Percentiles rank a stretch among this genome's conserved stretches.
Evolutionary conservation across 345 rosid species (phyloP).

Genomic region (Eucalyptus camaldulensis): DNA sequence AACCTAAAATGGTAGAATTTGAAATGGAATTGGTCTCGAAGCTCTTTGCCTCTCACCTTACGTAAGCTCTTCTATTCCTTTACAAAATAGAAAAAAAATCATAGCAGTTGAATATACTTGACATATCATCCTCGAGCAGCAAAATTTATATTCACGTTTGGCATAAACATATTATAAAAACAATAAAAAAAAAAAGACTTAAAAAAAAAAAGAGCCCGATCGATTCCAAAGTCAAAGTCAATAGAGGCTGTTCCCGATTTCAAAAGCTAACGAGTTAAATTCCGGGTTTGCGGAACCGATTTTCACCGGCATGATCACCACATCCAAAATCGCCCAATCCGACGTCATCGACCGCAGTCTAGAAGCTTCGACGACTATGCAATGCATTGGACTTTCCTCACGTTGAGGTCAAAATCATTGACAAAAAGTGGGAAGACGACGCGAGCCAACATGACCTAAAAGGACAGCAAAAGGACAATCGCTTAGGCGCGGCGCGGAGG

Average conservation of each 20-base stretch:
- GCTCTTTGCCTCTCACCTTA: background rate
- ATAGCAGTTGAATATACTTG: background rate
- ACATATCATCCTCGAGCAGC: background rate
- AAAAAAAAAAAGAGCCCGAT: background rate
- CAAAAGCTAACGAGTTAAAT: background rate
- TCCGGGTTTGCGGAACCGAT: background rate
- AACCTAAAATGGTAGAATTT: background rate
- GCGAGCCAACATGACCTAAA: background rate
- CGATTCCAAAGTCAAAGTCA: background rate
- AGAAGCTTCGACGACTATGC: background rate
- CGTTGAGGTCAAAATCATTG: background rate
- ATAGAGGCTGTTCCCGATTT: background rate
- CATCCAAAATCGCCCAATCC: background rate
- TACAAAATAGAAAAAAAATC: rapidly evolving
- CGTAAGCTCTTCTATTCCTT: background rate
- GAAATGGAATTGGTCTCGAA: background rate
- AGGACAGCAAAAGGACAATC: background rate
- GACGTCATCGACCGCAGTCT: background rate
- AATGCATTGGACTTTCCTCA: background rate
- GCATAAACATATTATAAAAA: background rate
- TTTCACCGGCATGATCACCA: background rate
- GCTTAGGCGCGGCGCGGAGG: rapidly evolving
- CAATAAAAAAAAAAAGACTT: background rate
- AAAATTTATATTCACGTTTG: background rate
- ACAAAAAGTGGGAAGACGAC: background rate